Evolutionary conservation across 148 eudicot genomes (phyloP).

Genomic region (Camellia granthamiana): DNA sequence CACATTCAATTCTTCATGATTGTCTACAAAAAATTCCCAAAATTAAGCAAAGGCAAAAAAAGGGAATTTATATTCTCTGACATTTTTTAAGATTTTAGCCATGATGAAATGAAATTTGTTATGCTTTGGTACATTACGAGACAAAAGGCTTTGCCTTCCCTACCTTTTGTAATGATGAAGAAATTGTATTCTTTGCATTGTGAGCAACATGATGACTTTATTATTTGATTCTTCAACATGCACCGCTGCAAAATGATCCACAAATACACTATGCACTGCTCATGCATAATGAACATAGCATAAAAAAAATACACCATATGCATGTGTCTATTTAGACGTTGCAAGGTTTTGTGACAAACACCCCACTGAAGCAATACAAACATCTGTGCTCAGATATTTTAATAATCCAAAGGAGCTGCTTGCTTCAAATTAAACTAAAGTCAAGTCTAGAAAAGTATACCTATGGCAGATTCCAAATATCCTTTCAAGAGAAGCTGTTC

Average conservation of each 20-base stretch:
- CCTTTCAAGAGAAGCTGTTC: slow-evolving; percentile 70
- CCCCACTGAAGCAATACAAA: neutral
- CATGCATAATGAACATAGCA: slow-evolving; percentile 9
- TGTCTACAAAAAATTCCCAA: neutral
- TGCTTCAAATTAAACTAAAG: slow-evolving; percentile 2
- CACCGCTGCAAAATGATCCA: neutral
- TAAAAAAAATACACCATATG: neutral
- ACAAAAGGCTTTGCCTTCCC: neutral
- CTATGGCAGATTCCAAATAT: slow-evolving; percentile 60
- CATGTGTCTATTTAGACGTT: neutral
- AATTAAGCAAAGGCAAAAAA: neutral
- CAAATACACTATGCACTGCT: neutral
- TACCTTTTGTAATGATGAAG: neutral
- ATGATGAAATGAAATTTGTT: neutral
- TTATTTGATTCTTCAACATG: neutral
- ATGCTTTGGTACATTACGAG: neutral
- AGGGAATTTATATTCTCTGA: neutral
- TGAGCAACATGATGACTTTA: neutral
- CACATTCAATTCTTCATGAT: neutral
- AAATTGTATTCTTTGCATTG: neutral
- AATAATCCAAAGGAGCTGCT: neutral
- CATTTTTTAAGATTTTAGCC: neutral
- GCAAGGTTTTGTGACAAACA: neutral
- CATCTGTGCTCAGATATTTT: neutral
- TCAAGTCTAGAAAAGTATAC: slow-evolving; percentile 31